Conservation (phyloP, 768 basidiomycete species). For the Sarcodon sp. region DNA sequence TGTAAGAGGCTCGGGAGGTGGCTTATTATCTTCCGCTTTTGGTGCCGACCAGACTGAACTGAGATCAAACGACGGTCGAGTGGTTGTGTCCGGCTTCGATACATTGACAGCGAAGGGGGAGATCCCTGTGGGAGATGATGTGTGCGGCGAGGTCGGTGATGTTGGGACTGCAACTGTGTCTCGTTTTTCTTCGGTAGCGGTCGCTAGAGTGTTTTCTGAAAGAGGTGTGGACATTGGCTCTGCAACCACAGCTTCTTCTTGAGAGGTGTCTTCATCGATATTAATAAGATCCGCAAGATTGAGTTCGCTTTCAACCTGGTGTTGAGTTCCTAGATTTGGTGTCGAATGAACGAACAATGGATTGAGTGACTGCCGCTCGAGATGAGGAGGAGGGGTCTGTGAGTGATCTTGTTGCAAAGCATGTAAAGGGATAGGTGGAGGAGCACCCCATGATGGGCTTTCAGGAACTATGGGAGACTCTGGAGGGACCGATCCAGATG, state of each 20-base stretch:
- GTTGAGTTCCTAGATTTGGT: not conserved
- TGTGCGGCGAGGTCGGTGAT: constrained; percentile 1
- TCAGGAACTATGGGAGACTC: constrained; percentile 50
- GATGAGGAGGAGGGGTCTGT: constrained; percentile 12
- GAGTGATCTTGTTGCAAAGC: constrained; percentile 19
- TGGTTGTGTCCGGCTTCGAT: constrained; percentile 28
- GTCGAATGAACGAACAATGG: constrained; percentile 23
- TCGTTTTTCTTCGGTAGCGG: constrained; percentile 8
- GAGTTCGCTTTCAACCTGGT: constrained; percentile 41
- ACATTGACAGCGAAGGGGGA: constrained; percentile 20
- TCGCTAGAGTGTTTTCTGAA: not conserved
- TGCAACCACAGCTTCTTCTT: constrained; percentile 14
- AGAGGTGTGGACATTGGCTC: not conserved
- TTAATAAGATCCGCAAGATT: constrained; percentile 70
- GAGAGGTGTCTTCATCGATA: constrained; percentile 49
- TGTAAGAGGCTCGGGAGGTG: constrained; percentile 1
- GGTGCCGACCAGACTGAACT: constrained; percentile 54
- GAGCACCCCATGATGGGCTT: constrained; percentile 39
- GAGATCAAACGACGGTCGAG: constrained; percentile 53
- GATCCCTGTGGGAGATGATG: constrained; percentile 12
- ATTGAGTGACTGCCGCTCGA: constrained; percentile 16
- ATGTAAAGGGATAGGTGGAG: constrained; percentile 42
- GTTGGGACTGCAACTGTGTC: constrained; percentile 15
- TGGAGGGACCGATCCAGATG: constrained; percentile 49
- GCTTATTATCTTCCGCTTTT: not conserved